Percentiles rank a stretch among this genome's conserved stretches.
These are phyloP conservation scores for Viola odorata DNA, from an alignment of 345 rosid genomes.

Conservation along the genomic window DNA sequence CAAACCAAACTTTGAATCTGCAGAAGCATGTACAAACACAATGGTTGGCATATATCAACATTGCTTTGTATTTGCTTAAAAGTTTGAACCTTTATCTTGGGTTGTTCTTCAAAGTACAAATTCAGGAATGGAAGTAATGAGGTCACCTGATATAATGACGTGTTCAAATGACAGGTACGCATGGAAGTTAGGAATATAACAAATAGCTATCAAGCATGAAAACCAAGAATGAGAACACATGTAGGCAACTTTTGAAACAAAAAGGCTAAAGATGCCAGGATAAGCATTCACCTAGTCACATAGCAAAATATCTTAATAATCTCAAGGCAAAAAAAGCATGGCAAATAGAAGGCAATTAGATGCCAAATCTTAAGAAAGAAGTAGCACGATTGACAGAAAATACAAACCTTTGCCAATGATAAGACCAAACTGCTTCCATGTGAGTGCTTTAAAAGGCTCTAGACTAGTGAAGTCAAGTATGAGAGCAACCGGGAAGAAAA, in stretches of 20 bases:
- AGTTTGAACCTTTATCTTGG: no score
- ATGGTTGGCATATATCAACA: no score
- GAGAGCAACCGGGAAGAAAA: conserved; percentile 74
- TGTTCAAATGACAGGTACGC: no score
- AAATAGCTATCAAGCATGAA: no score
- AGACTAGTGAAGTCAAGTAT: conserved; percentile 58
- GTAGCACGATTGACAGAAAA: background rate
- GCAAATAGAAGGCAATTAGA: background rate
- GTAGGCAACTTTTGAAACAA: background rate
- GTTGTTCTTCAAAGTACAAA: no score
- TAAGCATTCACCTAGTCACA: background rate
- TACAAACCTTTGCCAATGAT: conserved; percentile 78
- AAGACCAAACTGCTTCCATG: conserved; percentile 64
- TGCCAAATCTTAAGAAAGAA: background rate
- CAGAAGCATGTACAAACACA: no score
- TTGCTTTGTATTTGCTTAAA: no score
- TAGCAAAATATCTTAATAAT: background rate
- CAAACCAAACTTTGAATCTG: no score
- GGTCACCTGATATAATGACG: no score
- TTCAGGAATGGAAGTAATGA: no score
- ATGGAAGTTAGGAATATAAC: no score
- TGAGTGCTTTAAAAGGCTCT: conserved; percentile 57
- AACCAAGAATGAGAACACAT: background rate
- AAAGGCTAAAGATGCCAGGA: background rate
- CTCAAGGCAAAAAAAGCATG: background rate